Evolutionary conservation across 345 rosid genomes (phyloP), one percentile per base, ranked within the genome.

Genomic region (Lepidium didymum): DNA sequence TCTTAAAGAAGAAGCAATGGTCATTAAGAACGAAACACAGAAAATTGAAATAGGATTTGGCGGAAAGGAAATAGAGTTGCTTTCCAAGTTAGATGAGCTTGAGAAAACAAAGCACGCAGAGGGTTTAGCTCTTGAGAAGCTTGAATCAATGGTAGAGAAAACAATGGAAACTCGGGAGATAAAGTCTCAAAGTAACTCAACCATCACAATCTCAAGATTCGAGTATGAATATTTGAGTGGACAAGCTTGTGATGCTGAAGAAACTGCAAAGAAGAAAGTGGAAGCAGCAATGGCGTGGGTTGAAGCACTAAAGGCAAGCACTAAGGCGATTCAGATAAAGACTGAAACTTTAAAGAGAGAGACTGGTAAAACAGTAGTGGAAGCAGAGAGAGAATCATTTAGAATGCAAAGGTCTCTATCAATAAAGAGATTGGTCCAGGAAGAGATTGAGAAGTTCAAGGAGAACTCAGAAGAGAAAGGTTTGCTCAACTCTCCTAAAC

Each of bases 241-340:
- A 62, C 77, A 82, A 23, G 92, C 92, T 10, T 73, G 51, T 14
- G 63, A 64, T 25, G 97, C 96, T 0, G 85, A 87, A 66, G 97
- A 91, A 61, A 80, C 85, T 6, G 97, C 97, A 6, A 91, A 89
- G 67, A 87, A 83, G 75, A 94, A 94, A 79, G 88, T 91, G 40
- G 92, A 88, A 16, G 97, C 99, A 2, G 92, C 97, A 46, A 83
- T 82, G 83, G 95, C 99, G 5, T 94, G 99, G 96, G 81, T 89
- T 0, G 88, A 87, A 75, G 96, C 97, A 67, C 54, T 91, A 12
- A 85, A 82, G 75, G 84, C 90, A 0, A 86, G 87, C 72, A 96
- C 92, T 76, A 84, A 69, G 64, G 96, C 86, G 72, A 83, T 81
- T 52, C 4, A 74, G 74, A 83, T 87, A 80, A 86, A 81, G 77